Percentiles rank a stretch among this genome's conserved stretches.
phyloP scores from a whole-genome alignment of 2,329 filamentous ascomycete genomes.

The Scedosporium apiospermum region DNA sequence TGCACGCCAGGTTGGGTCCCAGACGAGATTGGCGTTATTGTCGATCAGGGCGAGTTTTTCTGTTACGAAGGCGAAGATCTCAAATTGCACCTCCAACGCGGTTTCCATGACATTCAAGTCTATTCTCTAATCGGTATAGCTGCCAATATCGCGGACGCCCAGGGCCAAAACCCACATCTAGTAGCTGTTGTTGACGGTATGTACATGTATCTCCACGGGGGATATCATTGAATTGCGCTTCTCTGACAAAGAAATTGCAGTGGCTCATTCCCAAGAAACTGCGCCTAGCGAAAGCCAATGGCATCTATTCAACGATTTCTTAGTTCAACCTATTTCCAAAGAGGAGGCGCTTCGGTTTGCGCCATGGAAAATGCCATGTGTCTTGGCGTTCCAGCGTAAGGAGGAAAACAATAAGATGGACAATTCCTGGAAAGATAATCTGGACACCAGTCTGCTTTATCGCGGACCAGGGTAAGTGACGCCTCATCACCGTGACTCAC shows the following conservation, averaged over 20 bases:
- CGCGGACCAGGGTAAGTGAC: conserved; percentile 48
- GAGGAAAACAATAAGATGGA: conserved; percentile 73
- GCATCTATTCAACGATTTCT: conserved; percentile 97
- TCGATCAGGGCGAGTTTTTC: conserved; percentile 85
- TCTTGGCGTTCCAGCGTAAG: conserved; percentile 80
- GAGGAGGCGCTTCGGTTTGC: conserved; percentile 85
- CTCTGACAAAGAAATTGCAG: background rate
- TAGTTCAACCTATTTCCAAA: conserved; percentile 69
- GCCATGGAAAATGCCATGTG: conserved; percentile 84
- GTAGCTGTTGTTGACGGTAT: conserved; percentile 82
- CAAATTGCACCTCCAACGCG: conserved; percentile 66
- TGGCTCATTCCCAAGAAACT: conserved; percentile 15
- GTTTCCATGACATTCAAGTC: conserved; percentile 71
- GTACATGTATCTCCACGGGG: conserved; percentile 12
- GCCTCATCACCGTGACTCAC: conserved; percentile 3
- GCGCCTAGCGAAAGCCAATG: conserved; percentile 60
- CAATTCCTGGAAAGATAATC: conserved; percentile 70
- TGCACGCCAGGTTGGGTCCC: conserved; percentile 83
- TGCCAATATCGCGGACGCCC: conserved; percentile 56
- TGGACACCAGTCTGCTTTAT: conserved; percentile 81
- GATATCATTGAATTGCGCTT: background rate
- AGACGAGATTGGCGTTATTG: conserved; percentile 85
- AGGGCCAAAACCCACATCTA: conserved; percentile 80
- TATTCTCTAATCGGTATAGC: conserved; percentile 90
- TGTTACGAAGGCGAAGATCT: conserved; percentile 92